A percentile compares a stretch with the other conserved stretches of the same genome.
Conservation (phyloP, 2,329 filamentous ascomycete genomes). For the Claviceps quebecensis region DNA sequence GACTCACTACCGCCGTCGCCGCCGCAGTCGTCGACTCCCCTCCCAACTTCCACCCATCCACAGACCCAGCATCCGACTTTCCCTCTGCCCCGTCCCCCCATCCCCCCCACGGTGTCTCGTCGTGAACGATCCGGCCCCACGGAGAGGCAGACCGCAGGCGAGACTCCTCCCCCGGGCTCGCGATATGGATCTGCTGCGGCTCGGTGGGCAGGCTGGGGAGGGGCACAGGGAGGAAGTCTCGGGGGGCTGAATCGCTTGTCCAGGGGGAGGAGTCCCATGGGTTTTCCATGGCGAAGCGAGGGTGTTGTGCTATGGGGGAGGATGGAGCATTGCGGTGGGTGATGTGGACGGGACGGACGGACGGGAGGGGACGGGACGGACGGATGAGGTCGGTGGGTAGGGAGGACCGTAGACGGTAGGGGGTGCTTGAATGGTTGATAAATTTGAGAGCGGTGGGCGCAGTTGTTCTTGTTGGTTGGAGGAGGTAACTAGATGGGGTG, state of each 20-base stretch:
- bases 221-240: slow-evolving; percentile 2
- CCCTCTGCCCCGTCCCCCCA: slow-evolving; percentile 18
- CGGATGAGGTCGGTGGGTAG: neutral
- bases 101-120: slow-evolving; percentile 21
- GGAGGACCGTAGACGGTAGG: neutral
- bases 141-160: slow-evolving; percentile 12
- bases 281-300: slow-evolving; percentile 39
- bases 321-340: neutral
- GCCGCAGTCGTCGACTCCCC: neutral
- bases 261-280: slow-evolving; percentile 46
- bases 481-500: too few relatives aligned
- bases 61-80: slow-evolving; percentile 16
- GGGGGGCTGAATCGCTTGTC: slow-evolving; percentile 25
- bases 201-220: slow-evolving; percentile 20
- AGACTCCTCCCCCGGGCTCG: slow-evolving; percentile 9
- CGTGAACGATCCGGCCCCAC: slow-evolving; percentile 13
- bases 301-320: neutral
- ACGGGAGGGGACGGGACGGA: neutral
- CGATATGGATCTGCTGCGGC: slow-evolving; percentile 19
- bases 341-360: neutral
- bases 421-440: neutral
- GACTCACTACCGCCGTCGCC: slow-evolving; percentile 12
- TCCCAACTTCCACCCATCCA: slow-evolving; percentile 11
- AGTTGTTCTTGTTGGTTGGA: too few relatives aligned
- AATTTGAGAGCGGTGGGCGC: too few relatives aligned